These are phyloP conservation scores for Pseudocercospora macadamiae DNA, from an alignment of 2,329 filamentous ascomycete species.

Conservation along the genomic window DNA sequence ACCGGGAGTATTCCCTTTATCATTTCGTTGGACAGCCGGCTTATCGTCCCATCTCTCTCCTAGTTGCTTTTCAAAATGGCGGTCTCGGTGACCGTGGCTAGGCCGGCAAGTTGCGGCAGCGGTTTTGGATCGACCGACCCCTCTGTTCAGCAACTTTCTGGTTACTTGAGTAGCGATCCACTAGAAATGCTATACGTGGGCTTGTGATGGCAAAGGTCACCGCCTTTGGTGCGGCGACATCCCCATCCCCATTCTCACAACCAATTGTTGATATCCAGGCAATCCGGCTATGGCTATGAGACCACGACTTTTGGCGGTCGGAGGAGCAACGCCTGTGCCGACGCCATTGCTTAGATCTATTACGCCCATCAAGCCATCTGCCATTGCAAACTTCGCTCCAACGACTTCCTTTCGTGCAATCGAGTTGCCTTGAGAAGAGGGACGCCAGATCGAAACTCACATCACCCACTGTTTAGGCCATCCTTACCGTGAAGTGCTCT, in stretches of 20 bases:
- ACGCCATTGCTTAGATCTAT: background rate
- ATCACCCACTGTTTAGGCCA: too few relatives aligned
- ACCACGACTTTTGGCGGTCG: conserved; percentile 2
- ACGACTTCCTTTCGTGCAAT: background rate
- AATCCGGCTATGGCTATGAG: background rate
- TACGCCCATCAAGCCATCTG: conserved; percentile 1
- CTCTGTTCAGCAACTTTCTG: background rate
- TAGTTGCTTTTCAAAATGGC: background rate
- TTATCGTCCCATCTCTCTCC: too few relatives aligned
- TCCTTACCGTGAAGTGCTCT: background rate
- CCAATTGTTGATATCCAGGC: background rate
- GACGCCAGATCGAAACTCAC: too few relatives aligned
- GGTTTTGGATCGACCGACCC: background rate
- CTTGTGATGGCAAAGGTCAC: too few relatives aligned
- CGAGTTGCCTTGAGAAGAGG: too few relatives aligned
- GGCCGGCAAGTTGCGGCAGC: background rate
- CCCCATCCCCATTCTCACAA: too few relatives aligned
- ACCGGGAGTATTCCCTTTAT: too few relatives aligned
- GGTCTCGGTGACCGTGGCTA: background rate
- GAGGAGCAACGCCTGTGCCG: background rate
- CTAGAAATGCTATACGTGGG: too few relatives aligned
- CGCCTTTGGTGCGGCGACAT: too few relatives aligned
- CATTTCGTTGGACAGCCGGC: too few relatives aligned
- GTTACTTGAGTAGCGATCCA: background rate
- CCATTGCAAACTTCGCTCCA: background rate